Evolutionary conservation across 345 rosid genomes (phyloP), one percentile per base, ranked within the genome.

Genomic region (Aegle marmelos): DNA sequence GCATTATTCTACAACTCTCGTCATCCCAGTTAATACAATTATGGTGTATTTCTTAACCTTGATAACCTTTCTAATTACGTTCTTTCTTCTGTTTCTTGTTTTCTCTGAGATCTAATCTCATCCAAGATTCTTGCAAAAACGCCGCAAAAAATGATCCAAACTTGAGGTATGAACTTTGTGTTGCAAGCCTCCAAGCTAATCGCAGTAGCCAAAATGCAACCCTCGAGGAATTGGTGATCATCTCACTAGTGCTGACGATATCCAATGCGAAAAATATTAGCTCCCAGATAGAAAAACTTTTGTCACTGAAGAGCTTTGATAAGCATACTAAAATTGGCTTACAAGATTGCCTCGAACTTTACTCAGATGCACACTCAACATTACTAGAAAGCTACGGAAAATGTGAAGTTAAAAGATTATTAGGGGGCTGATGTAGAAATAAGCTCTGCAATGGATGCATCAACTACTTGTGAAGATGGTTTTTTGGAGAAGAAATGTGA

Each of bases 401-500:
- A 41, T 31, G 6, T 85, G 21, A 36, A 33, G 73, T 27, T 61
- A 5, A 68, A 64, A 31, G 84, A 83, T 71, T 87, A 82, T 74
- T 71, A 19, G 61, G 79, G 62, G 4, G 87, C 83, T 27, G 78
- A 61, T 48, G 7, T 57, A 28, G 67, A 57, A 19, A 53, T 81
- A 16, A 85, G 89, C 65, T 84, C 86, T 7, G 89, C 88, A 27
- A 76, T 86, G 88, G 87, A 77, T 77, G 77, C 87, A 10, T 48
- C 86, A 13, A 24, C 4, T 4, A 84, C 82, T 37, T 88, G 93
- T 67, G 84, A 90, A 81, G 80, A 85, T 63, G 84, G 87, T 59
- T 87, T 88, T 58, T 74, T 80, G 74, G 85, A 82, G 53, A 78
- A 62, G 59, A 60, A 72, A 58, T 56, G 73, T 17, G 73, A 25